These are phyloP conservation scores for Phtheirospermum japonicum DNA, from an alignment of 257 asterid genomes.

Conservation along the genomic window DNA sequence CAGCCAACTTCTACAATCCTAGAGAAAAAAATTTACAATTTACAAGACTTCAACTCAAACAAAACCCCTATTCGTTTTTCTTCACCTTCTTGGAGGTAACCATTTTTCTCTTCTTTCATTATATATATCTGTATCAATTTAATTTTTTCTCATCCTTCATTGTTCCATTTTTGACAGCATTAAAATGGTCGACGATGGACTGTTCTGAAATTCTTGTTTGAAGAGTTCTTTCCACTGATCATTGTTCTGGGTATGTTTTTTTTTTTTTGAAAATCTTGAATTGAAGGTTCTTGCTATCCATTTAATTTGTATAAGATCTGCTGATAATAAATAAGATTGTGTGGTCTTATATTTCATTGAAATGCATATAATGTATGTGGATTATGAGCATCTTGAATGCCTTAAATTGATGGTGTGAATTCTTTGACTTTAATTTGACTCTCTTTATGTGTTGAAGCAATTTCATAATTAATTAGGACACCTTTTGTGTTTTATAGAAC, in stretches of 20 bases:
- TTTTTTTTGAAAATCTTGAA: not conserved
- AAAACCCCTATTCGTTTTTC: constrained; percentile 7
- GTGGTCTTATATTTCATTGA: not conserved
- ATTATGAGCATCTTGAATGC: too few species aligned
- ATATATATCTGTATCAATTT: not conserved
- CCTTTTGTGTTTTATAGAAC: too few species aligned
- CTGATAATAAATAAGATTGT: constrained; percentile 13
- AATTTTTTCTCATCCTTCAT: not conserved
- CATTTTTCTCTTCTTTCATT: not conserved
- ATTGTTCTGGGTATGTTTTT: not conserved
- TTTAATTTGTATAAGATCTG: constrained; percentile 25
- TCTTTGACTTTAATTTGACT: not conserved
- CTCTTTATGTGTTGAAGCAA: not conserved
- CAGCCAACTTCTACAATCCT: not conserved
- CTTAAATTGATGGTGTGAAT: not conserved
- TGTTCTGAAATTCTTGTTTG: constrained; percentile 25
- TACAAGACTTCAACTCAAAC: constrained; percentile 15
- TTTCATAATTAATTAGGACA: too few species aligned
- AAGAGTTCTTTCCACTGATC: constrained; percentile 20
- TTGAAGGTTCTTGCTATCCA: not conserved
- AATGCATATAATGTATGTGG: not conserved
- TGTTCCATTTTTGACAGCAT: not conserved
- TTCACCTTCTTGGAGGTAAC: constrained; percentile 32
- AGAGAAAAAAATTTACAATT: not conserved
- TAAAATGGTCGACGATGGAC: constrained; percentile 19